Base-by-base conservation (phyloP, 768 basidiomycete species). In the Dentipellis fragilis region DNA sequence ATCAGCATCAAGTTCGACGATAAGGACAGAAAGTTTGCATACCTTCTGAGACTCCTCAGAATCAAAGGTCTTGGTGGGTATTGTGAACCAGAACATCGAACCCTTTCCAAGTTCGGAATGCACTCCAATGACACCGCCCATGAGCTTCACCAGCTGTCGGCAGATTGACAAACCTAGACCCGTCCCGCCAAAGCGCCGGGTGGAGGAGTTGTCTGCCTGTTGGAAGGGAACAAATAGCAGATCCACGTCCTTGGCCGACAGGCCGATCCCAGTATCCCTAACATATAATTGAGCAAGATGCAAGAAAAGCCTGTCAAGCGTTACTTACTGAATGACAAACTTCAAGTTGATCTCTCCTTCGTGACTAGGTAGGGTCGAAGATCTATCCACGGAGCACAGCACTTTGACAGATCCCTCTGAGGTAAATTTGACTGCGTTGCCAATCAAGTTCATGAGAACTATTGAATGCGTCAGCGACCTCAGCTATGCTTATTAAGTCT, bases 171-270 rank as follows among this genome's bases (percentile, higher is more conserved):
- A 69, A 17, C 87, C 87, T 9, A 89, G 67, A 10, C 87, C 87
- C n/a, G 86, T 87, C 2, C 87, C 87, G 48, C 87, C 87, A 63
- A 85, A 88, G 7, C 81, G 76, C 23, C 86, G 80, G 7, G 87
- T 87, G 0, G 84, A 85, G 0, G 85, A 87, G 59, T 84, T 87
- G 71, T 87, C 87, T 10, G 85, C 85, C 68, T 89, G 87, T 59
- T 84, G 83, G 61, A 89, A 89, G 9, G 86, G 86, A 17, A 83
- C 79, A 59, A 87, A 89, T 3, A 89, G 68, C 8, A 80, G 72
- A 49, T 83, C 81, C 3, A 83, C 79, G 58, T 87, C 85, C 57
- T 76, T 81, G 7, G 79, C 72, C 7, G 83, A 78, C 53, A 89
- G 68, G 1, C 86, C 85, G 42, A 87, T 87, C 3, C 87, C 86